Base-by-base conservation (phyloP, 306 rosid genomes). In the Lagenaria siceraria region DNA sequence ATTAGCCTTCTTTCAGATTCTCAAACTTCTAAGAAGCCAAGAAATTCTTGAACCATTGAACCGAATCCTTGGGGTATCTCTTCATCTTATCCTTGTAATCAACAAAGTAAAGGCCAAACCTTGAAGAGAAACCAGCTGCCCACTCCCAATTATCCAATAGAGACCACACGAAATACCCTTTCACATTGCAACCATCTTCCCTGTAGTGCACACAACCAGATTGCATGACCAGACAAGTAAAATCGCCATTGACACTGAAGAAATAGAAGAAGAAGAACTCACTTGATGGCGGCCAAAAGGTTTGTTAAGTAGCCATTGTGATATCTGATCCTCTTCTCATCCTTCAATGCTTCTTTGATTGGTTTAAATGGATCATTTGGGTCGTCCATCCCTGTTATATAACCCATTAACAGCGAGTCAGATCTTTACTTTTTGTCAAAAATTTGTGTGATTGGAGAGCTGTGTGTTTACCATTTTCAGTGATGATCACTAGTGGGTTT, bases 131-230 rank as follows among this genome's bases (percentile, higher is more conserved):
- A 69, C 98, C 97, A 53, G 92, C 86, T 49, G 82, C 77, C 96
- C 97, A 93, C 54, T 91, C 98, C 96, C 93, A 93, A 17, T 93
- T 91, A 82, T 91, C 97, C 77, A 91, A 29, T 2, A 91, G 69
- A 76, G 98, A 91, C 98, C 98, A 93, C 10, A 54, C 96, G 78
- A 93, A 91, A 78, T 93, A 93, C 59, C 97, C 97, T 58, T 78
- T 87, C 48, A 91, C 98, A 78, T 93, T 91, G 85, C 98, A 93
- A 1, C 92, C 96, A 78, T 93, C 96, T 76, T 93, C 85, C 64
- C 98, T 89, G 79, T 3, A 63, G 46, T 9, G 46, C 83, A 81
- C 14, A 65, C 52, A 43, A 35, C 78, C 60, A 19, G 76, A 76
- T 49, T 17, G 9, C 59, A 27, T 51, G 8, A 51, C 55, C 3